Conservation (phyloP, 768 basidiomycete species). For the Psilocybe tampanensis region DNA sequence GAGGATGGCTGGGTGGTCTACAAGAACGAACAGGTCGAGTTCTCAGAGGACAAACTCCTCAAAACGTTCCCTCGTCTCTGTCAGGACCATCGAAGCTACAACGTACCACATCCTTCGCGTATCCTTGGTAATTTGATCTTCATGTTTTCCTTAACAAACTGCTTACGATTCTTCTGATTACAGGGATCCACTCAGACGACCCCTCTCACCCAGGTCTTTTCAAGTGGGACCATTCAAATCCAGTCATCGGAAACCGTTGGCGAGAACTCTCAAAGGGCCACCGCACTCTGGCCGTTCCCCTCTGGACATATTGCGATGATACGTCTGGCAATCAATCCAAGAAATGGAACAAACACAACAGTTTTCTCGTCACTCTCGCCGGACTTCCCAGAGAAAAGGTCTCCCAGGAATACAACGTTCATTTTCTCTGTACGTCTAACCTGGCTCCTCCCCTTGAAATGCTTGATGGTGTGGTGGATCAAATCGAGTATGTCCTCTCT, state of each 20-base stretch:
- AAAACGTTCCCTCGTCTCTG: background rate
- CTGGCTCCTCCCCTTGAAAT: slow-evolving; percentile 43
- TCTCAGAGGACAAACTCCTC: slow-evolving; percentile 5
- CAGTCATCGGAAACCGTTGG: slow-evolving; percentile 26
- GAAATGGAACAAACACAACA: too few relatives aligned
- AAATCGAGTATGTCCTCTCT: slow-evolving; percentile 30
- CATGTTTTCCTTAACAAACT: background rate
- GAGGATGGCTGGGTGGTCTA: background rate
- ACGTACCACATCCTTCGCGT: slow-evolving; percentile 1
- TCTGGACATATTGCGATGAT: slow-evolving; percentile 48
- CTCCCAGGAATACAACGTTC: slow-evolving; percentile 37
- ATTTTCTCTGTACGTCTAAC: slow-evolving; percentile 45
- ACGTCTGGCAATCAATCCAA: slow-evolving; percentile 48
- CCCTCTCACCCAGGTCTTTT: background rate
- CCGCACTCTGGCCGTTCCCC: slow-evolving; percentile 29
- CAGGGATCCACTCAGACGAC: background rate
- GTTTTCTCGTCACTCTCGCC: slow-evolving; percentile 36
- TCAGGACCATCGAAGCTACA: background rate
- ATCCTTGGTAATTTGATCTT: slow-evolving; percentile 14
- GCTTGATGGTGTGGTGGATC: slow-evolving; percentile 38
- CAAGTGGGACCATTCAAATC: slow-evolving; percentile 4
- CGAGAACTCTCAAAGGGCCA: slow-evolving; percentile 26
- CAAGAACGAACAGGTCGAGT: slow-evolving; percentile 3
- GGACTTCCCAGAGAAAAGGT: slow-evolving; percentile 33
- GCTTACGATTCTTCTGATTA: background rate